Evolutionary conservation across 169 alveolate species (phyloP).

Genomic region (Pseudocohnilembus persalinus): DNA sequence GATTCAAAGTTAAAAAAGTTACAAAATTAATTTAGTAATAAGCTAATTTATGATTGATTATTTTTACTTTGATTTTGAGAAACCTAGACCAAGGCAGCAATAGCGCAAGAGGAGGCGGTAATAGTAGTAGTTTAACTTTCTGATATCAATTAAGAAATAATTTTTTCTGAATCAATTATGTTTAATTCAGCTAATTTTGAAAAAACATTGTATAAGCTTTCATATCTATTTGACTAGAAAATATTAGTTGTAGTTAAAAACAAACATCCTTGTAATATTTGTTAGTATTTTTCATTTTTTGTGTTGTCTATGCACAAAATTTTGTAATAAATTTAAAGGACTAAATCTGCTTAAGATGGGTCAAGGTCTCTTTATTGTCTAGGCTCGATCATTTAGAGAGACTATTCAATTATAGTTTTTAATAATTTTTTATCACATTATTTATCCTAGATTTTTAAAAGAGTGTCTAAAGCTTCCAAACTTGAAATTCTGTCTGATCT

Average conservation of each 20-base stretch:
- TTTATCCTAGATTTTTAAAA: constrained; percentile 21
- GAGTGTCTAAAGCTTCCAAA: constrained; percentile 46
- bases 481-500: constrained; percentile 53
- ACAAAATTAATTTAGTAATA: not conserved
- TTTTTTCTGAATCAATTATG: not conserved
- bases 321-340: not conserved
- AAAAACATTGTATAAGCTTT: constrained; percentile 11
- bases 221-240: not conserved
- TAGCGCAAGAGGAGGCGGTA: constrained; percentile 4
- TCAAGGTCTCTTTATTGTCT: not conserved
- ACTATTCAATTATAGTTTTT: not conserved
- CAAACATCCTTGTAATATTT: not conserved
- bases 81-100: not conserved
- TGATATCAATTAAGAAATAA: not conserved
- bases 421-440: not conserved
- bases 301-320: not conserved
- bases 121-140: not conserved
- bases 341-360: constrained; percentile 4
- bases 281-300: not conserved
- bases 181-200: not conserved
- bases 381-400: not conserved
- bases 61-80: not conserved
- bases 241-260: not conserved
- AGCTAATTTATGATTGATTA: not conserved
- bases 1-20: not conserved